phyloP scores from a whole-genome alignment of 139 green algal genomes.

The Marvania coccoides region DNA sequence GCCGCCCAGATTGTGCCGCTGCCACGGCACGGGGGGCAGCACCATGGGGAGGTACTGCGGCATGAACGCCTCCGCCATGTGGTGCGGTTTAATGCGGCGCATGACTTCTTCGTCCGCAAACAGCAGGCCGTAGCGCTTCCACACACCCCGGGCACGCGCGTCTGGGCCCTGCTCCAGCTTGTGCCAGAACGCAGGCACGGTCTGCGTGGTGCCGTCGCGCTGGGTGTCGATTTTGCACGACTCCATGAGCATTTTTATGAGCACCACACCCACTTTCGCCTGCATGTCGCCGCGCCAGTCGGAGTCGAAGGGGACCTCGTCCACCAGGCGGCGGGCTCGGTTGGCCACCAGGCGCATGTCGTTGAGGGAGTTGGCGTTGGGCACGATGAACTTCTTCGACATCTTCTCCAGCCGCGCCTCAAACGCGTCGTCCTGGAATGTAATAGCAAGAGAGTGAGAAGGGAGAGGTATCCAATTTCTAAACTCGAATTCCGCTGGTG shows the following conservation, averaged over 20 bases:
- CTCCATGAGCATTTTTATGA: slow-evolving; percentile 31
- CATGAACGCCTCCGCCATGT: slow-evolving; percentile 32
- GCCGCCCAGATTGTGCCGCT: slow-evolving; percentile 39
- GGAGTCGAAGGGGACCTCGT: background rate
- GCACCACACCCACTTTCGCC: slow-evolving; percentile 27
- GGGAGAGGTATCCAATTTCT: too few species aligned
- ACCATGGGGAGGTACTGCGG: slow-evolving; percentile 65
- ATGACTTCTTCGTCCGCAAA: slow-evolving; percentile 28
- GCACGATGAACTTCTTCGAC: slow-evolving; percentile 7
- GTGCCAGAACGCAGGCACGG: slow-evolving; percentile 33
- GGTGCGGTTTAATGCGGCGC: slow-evolving; percentile 18
- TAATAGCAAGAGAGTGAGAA: too few species aligned
- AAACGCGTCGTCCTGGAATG: background rate
- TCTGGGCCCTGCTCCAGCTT: slow-evolving; percentile 17
- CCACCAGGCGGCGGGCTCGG: background rate
- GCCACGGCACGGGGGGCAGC: slow-evolving; percentile 67
- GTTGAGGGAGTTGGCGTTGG: slow-evolving; percentile 8
- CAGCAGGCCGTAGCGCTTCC: slow-evolving; percentile 32
- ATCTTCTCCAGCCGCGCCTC: slow-evolving; percentile 3
- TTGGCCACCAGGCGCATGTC: background rate
- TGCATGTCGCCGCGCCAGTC: slow-evolving; percentile 7
- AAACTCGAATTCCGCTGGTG: too few species aligned
- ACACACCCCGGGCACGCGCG: background rate
- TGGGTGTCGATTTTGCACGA: slow-evolving; percentile 17
- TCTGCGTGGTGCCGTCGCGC: background rate